phyloP scores from a whole-genome alignment of 306 rosid species.

The Ammopiptanthus mongolicus region DNA sequence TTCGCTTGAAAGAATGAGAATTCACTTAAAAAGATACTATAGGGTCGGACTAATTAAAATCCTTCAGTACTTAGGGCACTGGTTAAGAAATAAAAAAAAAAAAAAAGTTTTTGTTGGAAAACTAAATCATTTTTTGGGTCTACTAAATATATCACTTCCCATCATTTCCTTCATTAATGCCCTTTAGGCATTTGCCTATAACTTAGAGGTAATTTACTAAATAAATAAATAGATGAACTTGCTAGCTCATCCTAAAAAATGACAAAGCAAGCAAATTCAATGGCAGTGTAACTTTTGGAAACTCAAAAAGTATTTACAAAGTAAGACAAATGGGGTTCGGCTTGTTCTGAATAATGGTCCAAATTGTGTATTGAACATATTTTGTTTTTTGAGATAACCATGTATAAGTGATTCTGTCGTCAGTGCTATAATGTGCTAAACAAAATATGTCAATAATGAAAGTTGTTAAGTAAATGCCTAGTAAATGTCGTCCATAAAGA shows the following conservation, averaged over 20 bases:
- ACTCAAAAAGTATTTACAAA: background rate
- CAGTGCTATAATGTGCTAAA: background rate
- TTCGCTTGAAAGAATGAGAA: background rate
- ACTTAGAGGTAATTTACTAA: too few species aligned
- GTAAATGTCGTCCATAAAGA: constrained; percentile 25
- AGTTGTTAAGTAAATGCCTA: constrained; percentile 22
- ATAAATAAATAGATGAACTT: too few species aligned
- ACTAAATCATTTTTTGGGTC: too few species aligned
- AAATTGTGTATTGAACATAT: background rate
- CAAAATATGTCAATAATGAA: background rate
- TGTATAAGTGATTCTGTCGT: background rate
- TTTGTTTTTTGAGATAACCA: background rate
- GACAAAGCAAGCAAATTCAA: background rate
- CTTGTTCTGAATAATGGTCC: constrained; percentile 1
- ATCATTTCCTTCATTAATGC: too few species aligned
- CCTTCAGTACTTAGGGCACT: too few species aligned
- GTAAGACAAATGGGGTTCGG: constrained; percentile 29
- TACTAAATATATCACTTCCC: too few species aligned
- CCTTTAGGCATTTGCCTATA: too few species aligned
- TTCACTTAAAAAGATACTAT: background rate
- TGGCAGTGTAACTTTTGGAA: background rate
- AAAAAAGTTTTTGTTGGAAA: too few species aligned
- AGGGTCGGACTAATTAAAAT: too few species aligned
- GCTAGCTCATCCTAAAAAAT: background rate
- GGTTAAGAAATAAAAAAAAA: too few species aligned